Percentiles rank a stretch among this genome's conserved stretches.
Evolutionary conservation across 176 grass and related monocot genomes (phyloP).

Genomic region (Pontederia crassipes): DNA sequence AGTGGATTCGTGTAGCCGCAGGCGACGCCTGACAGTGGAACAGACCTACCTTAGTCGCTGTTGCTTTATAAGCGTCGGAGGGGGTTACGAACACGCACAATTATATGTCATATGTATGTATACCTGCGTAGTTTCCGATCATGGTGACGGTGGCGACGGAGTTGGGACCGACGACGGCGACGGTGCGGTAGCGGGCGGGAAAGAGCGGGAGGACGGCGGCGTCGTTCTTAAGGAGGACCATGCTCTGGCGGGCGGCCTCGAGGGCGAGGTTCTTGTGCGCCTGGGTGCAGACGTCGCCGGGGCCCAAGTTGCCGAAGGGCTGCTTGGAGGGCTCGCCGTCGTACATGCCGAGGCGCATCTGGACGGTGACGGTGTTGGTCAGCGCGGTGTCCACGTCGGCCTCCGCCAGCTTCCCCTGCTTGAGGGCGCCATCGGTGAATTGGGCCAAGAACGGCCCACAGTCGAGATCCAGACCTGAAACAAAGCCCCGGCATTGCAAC

Average conservation of each 20-base stretch:
- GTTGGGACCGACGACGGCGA: conserved; percentile 68
- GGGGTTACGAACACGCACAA: background rate
- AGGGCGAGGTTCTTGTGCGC: conserved; percentile 49
- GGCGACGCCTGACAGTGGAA: conserved; percentile 15
- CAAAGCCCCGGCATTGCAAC: background rate
- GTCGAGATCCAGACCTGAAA: conserved; percentile 64
- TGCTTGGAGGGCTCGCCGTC: conserved; percentile 40
- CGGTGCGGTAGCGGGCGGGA: background rate
- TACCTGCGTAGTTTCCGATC: conserved; percentile 82
- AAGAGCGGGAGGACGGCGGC: conserved; percentile 29
- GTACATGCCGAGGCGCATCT: conserved; percentile 84
- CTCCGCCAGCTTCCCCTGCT: conserved; percentile 27
- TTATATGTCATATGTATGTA: background rate
- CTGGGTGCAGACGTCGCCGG: conserved; percentile 40
- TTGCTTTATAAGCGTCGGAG: too few relatives aligned
- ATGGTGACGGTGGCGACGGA: conserved; percentile 60
- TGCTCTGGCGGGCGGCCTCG: conserved; percentile 52
- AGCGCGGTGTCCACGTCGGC: conserved; percentile 48
- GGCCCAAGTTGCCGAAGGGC: conserved; percentile 49
- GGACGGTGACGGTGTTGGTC: conserved; percentile 48
- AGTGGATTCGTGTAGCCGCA: conserved; percentile 67
- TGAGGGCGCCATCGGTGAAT: conserved; percentile 36
- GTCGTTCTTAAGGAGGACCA: conserved; percentile 63
- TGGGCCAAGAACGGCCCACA: conserved; percentile 58
- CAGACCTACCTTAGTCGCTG: too few relatives aligned